phyloP scores from a whole-genome alignment of 805 yeast genomes.

The Wickerhamomyces xylosicus region DNA sequence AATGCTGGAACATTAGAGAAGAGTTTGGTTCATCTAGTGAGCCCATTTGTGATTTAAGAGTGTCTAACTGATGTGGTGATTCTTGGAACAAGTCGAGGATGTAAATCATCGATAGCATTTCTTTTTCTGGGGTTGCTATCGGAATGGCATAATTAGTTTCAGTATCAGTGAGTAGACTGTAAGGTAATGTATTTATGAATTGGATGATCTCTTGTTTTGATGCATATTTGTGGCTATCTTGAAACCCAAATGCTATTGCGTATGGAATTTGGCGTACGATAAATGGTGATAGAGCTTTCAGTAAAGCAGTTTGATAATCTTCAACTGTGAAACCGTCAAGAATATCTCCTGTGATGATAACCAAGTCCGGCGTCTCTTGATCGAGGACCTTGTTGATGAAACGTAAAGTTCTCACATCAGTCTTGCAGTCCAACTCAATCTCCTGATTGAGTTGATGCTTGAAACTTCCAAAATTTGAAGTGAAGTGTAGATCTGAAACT shows the following conservation, averaged over 20 bases:
- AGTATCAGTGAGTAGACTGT: slow-evolving; percentile 32
- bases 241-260: slow-evolving; percentile 51
- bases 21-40: slow-evolving; percentile 20
- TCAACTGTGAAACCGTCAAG: slow-evolving; percentile 45
- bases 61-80: slow-evolving; percentile 11
- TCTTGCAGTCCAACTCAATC: slow-evolving; percentile 29
- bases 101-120: slow-evolving; percentile 29
- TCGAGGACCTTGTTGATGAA: slow-evolving; percentile 44
- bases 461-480: slow-evolving; percentile 48
- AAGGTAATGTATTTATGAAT: slow-evolving; percentile 37
- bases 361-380: slow-evolving; percentile 49
- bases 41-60: slow-evolving; percentile 22
- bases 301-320: slow-evolving; percentile 51
- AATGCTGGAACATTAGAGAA: slow-evolving; percentile 59
- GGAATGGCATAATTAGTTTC: slow-evolving; percentile 38
- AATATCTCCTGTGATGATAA: slow-evolving; percentile 57
- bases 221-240: slow-evolving; percentile 46
- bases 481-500: slow-evolving; percentile 56
- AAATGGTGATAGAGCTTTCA: slow-evolving; percentile 48
- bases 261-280: slow-evolving; percentile 44
- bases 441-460: slow-evolving; percentile 26
- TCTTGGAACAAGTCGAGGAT: slow-evolving; percentile 49
- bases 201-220: slow-evolving; percentile 33
- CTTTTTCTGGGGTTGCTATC: slow-evolving; percentile 22
- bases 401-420: slow-evolving; percentile 40